These are phyloP conservation scores for Pseudogymnoascus sp. DNA, from an alignment of 2,329 filamentous ascomycete genomes.

Conservation along the genomic window DNA sequence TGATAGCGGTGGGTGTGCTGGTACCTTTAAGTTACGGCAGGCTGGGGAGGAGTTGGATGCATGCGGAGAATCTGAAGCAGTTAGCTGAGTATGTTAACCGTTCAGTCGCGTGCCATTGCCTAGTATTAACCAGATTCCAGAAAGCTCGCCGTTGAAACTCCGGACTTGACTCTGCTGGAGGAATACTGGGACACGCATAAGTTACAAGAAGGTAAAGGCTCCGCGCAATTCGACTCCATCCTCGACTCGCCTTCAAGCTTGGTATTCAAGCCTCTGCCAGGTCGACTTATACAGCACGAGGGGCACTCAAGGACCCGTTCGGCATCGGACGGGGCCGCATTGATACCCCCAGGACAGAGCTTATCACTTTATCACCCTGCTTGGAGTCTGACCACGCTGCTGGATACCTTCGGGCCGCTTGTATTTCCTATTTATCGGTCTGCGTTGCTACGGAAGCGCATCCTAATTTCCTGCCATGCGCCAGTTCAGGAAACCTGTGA, in stretches of 20 bases:
- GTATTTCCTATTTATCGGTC: slow-evolving; percentile 87
- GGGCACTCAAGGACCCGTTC: slow-evolving; percentile 49
- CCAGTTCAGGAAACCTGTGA: slow-evolving; percentile 82
- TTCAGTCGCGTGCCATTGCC: neutral
- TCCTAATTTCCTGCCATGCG: slow-evolving; percentile 76
- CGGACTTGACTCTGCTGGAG: slow-evolving; percentile 56
- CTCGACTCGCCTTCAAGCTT: slow-evolving; percentile 32
- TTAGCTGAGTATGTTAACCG: slow-evolving; percentile 53
- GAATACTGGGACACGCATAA: slow-evolving; percentile 69
- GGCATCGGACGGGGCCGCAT: slow-evolving; percentile 50
- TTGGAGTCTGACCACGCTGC: slow-evolving; percentile 65
- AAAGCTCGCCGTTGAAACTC: slow-evolving; percentile 55
- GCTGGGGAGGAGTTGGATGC: slow-evolving; percentile 80
- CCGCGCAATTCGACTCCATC: slow-evolving; percentile 21
- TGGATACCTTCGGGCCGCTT: slow-evolving; percentile 81
- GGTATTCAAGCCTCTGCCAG: slow-evolving; percentile 33
- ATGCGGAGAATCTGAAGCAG: slow-evolving; percentile 66
- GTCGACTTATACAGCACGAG: slow-evolving; percentile 27
- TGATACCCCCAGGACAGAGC: slow-evolving; percentile 52
- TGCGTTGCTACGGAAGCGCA: slow-evolving; percentile 75
- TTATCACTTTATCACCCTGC: slow-evolving; percentile 78
- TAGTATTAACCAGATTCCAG: slow-evolving; percentile 29
- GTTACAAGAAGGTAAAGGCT: slow-evolving; percentile 22
- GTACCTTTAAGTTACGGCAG: slow-evolving; percentile 79
- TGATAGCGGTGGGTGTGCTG: slow-evolving; percentile 84